phyloP scores from a whole-genome alignment of 257 asterid genomes.

The Ligustrum vulgare region DNA sequence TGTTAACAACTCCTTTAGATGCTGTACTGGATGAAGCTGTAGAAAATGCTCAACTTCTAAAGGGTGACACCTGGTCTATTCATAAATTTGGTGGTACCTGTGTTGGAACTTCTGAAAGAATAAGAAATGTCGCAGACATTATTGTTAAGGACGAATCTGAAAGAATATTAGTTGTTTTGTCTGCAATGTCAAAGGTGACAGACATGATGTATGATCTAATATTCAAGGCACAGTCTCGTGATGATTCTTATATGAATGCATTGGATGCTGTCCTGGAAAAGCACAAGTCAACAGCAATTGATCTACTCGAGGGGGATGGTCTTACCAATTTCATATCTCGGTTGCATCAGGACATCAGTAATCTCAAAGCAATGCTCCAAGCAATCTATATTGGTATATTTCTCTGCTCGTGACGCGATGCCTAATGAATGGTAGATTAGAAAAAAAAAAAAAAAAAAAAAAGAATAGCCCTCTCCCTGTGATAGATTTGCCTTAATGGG shows the following conservation, averaged over 20 bases:
- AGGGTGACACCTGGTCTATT: conserved; percentile 88
- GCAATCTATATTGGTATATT: conserved; percentile 85
- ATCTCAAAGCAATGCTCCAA: conserved; percentile 91
- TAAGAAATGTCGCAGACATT: conserved; percentile 77
- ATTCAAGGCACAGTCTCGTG: conserved; percentile 76
- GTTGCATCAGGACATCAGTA: conserved; percentile 67
- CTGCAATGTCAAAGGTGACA: conserved; percentile 97
- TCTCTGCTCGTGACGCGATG: background rate
- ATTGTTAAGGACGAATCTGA: conserved; percentile 68
- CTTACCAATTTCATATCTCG: conserved; percentile 59
- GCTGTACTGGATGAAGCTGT: conserved; percentile 50
- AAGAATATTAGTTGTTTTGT: conserved; percentile 84
- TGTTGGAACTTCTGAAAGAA: conserved; percentile 88
- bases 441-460: background rate
- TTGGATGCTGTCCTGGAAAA: conserved; percentile 79
- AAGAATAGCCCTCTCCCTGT: background rate
- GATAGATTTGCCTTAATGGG: too few relatives aligned
- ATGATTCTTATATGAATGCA: conserved; percentile 62
- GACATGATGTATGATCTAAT: conserved; percentile 97
- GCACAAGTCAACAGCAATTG: conserved; percentile 74
- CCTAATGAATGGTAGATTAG: background rate
- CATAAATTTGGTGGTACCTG: conserved; percentile 99
- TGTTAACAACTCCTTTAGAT: conserved; percentile 36
- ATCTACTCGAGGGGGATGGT: conserved; percentile 78
- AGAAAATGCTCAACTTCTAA: conserved; percentile 57